Percentiles rank a stretch among this genome's conserved stretches.
Evolutionary conservation across 1,139 yeast genomes (phyloP).

Genomic region (Yamadazyma songkhlaensis): DNA sequence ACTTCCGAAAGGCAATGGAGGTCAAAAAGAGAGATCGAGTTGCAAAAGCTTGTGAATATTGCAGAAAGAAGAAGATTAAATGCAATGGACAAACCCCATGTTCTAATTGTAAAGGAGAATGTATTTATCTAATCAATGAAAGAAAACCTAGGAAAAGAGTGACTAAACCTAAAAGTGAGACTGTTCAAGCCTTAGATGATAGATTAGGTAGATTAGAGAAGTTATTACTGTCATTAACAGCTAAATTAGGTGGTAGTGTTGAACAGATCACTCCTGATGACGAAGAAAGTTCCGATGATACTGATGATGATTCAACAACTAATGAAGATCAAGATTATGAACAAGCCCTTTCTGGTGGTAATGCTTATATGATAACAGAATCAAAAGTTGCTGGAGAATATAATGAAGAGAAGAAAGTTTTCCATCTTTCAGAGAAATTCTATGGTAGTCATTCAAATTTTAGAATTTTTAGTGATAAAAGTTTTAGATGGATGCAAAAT

Average conservation of each 20-base stretch:
- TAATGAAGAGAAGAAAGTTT: background rate
- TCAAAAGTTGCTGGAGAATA: background rate
- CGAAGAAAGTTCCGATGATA: background rate
- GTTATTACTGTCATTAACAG: conserved; percentile 8
- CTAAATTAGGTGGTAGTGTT: conserved; percentile 8
- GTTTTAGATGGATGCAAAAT: conserved; percentile 16
- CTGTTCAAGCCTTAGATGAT: conserved; percentile 10
- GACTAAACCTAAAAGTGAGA: conserved; percentile 5
- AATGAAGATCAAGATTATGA: conserved; percentile 1
- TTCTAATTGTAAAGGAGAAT: conserved; percentile 26
- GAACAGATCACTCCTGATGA: background rate
- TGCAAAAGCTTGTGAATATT: conserved; percentile 43
- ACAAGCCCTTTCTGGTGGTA: background rate
- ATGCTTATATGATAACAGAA: conserved; percentile 1
- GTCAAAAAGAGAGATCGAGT: conserved; percentile 30
- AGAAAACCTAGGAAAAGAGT: conserved; percentile 14
- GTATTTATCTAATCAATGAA: conserved; percentile 19
- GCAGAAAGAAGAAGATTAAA: conserved; percentile 43
- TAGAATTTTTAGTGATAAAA: conserved; percentile 17
- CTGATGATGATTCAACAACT: background rate
- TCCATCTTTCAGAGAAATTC: conserved; percentile 11
- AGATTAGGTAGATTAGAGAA: conserved; percentile 13
- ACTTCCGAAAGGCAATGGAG: conserved; percentile 1
- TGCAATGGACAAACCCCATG: conserved; percentile 46
- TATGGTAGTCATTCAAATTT: conserved; percentile 19